A percentile compares a stretch with the other conserved stretches of the same genome.
These are phyloP conservation scores for Westerdykella sp. DNA, from an alignment of 2,329 filamentous ascomycete genomes.

Conservation along the genomic window DNA sequence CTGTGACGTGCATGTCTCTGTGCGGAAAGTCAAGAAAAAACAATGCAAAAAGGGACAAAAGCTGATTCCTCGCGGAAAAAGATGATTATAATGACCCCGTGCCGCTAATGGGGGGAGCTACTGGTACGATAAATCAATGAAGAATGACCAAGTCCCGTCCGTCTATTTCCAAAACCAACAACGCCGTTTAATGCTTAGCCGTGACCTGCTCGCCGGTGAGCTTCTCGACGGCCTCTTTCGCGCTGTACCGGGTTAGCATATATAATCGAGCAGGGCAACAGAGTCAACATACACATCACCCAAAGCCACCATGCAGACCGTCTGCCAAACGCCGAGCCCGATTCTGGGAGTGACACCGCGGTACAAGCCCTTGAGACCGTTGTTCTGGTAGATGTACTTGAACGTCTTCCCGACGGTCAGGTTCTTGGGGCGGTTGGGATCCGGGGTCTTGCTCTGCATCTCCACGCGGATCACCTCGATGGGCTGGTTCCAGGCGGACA, in stretches of 20 bases:
- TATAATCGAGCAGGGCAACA: not conserved
- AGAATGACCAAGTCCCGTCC: too few relatives aligned
- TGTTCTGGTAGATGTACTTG: conserved; percentile 82
- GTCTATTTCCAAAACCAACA: too few relatives aligned
- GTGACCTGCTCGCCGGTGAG: conserved; percentile 58
- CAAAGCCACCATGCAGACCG: conserved; percentile 98
- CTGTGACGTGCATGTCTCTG: too few relatives aligned
- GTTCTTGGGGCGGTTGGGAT: conserved; percentile 98
- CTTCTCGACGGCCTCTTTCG: conserved; percentile 61
- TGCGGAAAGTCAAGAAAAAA: too few relatives aligned
- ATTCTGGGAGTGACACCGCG: conserved; percentile 91
- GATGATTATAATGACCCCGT: too few relatives aligned
- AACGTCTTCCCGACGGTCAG: conserved; percentile 84
- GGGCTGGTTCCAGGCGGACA: conserved; percentile 98
- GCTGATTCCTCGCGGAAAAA: too few relatives aligned
- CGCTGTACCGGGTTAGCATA: conserved; percentile 41
- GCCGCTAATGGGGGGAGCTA: too few relatives aligned
- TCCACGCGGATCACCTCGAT: conserved; percentile 99
- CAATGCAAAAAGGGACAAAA: too few relatives aligned
- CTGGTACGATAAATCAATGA: too few relatives aligned
- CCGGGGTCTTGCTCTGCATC: conserved; percentile 99
- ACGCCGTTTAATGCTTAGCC: conserved; percentile 54
- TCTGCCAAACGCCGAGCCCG: conserved; percentile 96
- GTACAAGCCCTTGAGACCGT: conserved; percentile 88
- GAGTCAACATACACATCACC: conserved; percentile 77